These are phyloP conservation scores for Gamarada debralockiae DNA, from an alignment of 495 filamentous ascomycete species.

Conservation along the genomic window DNA sequence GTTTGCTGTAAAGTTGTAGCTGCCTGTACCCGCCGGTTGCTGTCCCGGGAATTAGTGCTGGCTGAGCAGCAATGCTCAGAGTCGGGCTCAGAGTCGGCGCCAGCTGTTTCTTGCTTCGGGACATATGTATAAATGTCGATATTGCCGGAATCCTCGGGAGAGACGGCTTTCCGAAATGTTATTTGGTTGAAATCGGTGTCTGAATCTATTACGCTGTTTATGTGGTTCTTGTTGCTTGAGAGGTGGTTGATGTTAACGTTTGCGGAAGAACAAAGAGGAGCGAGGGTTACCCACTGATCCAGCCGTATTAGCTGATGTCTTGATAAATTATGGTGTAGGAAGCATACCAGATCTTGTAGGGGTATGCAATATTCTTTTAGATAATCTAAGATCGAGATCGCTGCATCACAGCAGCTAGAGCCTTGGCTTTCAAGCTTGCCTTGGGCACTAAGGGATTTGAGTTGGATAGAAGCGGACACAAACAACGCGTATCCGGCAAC, in stretches of 20 bases:
- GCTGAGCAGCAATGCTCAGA: no score
- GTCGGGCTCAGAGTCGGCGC: no score
- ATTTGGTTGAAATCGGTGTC: not conserved
- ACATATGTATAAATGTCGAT: not conserved
- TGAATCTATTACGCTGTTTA: not conserved
- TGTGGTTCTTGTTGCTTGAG: not conserved
- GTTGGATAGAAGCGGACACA: not conserved
- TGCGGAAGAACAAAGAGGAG: not conserved
- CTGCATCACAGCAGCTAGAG: not conserved
- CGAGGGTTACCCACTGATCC: not conserved
- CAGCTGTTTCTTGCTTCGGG: not conserved
- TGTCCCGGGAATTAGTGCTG: no score
- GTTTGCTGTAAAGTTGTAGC: no score
- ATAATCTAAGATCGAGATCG: not conserved
- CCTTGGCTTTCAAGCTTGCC: not conserved
- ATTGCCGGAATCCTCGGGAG: not conserved
- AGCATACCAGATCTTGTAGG: not conserved
- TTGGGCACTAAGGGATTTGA: constrained; percentile 1
- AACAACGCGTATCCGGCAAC: not conserved
- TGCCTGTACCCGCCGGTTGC: no score
- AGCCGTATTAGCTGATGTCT: not conserved
- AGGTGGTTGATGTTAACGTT: not conserved
- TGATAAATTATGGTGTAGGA: not conserved
- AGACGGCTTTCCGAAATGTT: not conserved
- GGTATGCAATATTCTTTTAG: not conserved